Base-by-base conservation (phyloP, 1,139 yeast species). In the Chernovozyma sophiae-reginae region DNA sequence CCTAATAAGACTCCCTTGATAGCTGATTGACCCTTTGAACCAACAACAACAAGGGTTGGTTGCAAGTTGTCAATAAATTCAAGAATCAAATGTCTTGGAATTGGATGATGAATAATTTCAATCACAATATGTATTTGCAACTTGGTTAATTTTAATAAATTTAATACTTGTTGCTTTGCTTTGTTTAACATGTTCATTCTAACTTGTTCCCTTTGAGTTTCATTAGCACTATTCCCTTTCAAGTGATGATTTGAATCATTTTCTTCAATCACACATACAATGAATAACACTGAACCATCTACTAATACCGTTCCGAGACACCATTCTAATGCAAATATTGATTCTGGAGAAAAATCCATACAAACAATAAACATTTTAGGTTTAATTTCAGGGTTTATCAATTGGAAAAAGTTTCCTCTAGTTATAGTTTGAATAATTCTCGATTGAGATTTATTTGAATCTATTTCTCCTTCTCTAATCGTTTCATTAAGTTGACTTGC, bases 281-380 rank as follows among this genome's bases (percentile, higher is more conserved):
- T 76, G 53, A 86, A 86, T 36, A 90, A 61, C 1, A 89, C 89
- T 41, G 89, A 85, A 0, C 94, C 94, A 51, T 86, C 94, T 20
- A 83, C 84, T 36, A 89, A 68, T 1, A 89, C 85, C 0, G 96
- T 80, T 2, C 97, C 97, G 47, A 90, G 72, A 33, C 90, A 78
- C 87, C 96, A 90, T 51, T 87, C 95, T 31, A 90, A 68, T 0
- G 97, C 95, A 58, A 85, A 86, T 26, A 75, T 72, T 3, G 96
- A 83, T 51, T 87, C 97, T 1, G 90, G 87, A 2, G 92, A 82
- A 49, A 86, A 74, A 55, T 86, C 96, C 65, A 85, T 77, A 52
- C 92, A 86, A 25, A 85, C 74, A 39, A 86, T 66, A 58, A 81
- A 86, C 58, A 85, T 76, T 54, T 80, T 82, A 30, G 86, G 85